Evolutionary conservation across 768 basidiomycete species (phyloP), one percentile per base, ranked within the genome.

Genomic region (Lentinus brumalis): DNA sequence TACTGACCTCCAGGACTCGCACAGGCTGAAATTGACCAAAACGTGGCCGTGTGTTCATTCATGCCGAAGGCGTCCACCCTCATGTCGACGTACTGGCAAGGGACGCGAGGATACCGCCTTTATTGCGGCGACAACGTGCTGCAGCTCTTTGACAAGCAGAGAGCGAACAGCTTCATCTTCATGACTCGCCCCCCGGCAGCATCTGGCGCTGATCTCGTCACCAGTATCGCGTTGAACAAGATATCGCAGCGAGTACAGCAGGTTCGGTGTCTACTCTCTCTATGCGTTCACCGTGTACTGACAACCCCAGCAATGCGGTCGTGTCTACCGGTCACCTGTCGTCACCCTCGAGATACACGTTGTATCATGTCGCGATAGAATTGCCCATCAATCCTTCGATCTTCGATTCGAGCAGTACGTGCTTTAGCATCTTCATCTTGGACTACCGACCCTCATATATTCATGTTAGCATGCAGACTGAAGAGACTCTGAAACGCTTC

Each of bases 381-480:
- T 86, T 3, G 84, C 86, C 0, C 86, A 87, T 66, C 85, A 87
- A 71, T 68, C 85, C 0, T 88, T 89, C 63, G 87, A 89, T 67
- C 68, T 88, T 38, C 85, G 86, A 74, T 85, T 86, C 66, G 84
- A 87, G 39, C 83, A 86, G 87, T 87, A 70, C 70, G 86, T 75
- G 70, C 14, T 56, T 77, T 26, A 26, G 21, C 21, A 26, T 26
- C 21, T 26, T 26, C 21, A 1, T 26, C 1, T 26, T 26, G 21
- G 21, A 26, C 21, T 26, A 26, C 21, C 21, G 21, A 26, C 21
- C 21, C 74, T 80, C 30, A 35, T 35, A 35, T 73, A 79, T 54
- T 81, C 79, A 49, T 30, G 1, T 21, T 39, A 75, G 73, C 41
- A 69, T 75, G 1, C 60, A 58, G 12, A 75, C 74, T 1, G 72